Conservation (phyloP, 371 early-diverging fungal genomes). For the Mycotypha africana region DNA sequence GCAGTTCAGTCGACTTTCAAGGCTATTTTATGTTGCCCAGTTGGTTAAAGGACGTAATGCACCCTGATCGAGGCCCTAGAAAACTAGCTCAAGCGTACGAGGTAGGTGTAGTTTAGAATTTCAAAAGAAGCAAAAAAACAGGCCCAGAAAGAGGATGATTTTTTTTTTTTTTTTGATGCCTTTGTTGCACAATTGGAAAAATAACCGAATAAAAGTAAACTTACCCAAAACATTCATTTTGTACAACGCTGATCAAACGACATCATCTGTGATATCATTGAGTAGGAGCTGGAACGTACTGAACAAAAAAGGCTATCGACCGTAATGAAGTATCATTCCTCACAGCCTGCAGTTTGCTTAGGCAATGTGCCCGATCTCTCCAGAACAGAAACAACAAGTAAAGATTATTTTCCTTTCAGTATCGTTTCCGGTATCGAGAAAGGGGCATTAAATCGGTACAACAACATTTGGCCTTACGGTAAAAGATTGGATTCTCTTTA, state of each 20-base stretch:
- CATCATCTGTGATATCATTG: conserved; percentile 2
- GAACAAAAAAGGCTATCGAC: conserved; percentile 51
- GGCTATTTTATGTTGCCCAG: conserved; percentile 13
- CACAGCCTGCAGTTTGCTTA: too few relatives aligned
- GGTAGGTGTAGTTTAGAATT: too few relatives aligned
- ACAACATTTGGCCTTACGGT: conserved; percentile 70
- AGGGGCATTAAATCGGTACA: conserved; percentile 61
- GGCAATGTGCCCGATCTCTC: conserved; percentile 2
- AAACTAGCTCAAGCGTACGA: conserved; percentile 24
- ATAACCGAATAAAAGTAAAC: conserved; percentile 1
- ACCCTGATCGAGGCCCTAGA: conserved; percentile 15
- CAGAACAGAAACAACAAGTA: conserved; percentile 5
- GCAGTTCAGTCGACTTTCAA: conserved; percentile 13
- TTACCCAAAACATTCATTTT: too few relatives aligned
- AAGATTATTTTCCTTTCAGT: conserved; percentile 30
- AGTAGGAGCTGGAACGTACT: conserved; percentile 36
- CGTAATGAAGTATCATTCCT: conserved; percentile 39
- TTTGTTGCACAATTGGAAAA: too few relatives aligned
- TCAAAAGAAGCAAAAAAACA: background rate
- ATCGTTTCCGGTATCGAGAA: conserved; percentile 54
- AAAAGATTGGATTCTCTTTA: too few relatives aligned
- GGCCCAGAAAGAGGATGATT: background rate
- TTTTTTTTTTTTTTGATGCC: too few relatives aligned
- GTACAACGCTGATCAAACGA: too few relatives aligned
- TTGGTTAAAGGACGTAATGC: conserved; percentile 13